These are phyloP conservation scores for Cicer bijugum DNA, from an alignment of 306 rosid genomes.

Conservation along the genomic window DNA sequence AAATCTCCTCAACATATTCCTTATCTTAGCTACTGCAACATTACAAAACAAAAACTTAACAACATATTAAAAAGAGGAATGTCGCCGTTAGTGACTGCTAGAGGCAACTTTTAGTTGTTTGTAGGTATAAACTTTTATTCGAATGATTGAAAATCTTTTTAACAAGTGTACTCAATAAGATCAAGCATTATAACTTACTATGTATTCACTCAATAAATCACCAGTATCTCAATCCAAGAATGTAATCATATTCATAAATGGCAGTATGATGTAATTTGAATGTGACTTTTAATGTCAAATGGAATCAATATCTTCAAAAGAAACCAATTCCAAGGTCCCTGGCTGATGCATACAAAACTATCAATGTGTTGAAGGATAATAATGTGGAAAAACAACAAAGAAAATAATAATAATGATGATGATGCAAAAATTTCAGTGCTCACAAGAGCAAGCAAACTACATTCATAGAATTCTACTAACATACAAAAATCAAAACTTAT, in stretches of 20 bases:
- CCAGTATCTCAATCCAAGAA: slow-evolving; percentile 1
- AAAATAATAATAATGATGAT: neutral
- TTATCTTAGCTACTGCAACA: slow-evolving; percentile 6
- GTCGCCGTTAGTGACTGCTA: no score
- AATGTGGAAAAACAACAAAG: neutral
- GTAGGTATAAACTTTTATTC: slow-evolving; percentile 62
- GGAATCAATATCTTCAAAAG: slow-evolving; percentile 41
- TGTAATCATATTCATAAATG: slow-evolving; percentile 28
- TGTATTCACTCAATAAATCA: neutral
- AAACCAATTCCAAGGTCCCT: slow-evolving; percentile 53
- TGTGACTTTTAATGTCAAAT: slow-evolving; percentile 37
- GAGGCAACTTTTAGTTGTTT: slow-evolving; percentile 71
- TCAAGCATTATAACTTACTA: neutral
- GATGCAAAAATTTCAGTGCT: neutral
- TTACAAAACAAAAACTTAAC: slow-evolving; percentile 10
- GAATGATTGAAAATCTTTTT: slow-evolving; percentile 68
- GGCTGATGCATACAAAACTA: slow-evolving; percentile 42
- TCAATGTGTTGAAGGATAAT: slow-evolving; percentile 33
- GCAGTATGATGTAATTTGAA: slow-evolving; percentile 41
- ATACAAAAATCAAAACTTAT: no score
- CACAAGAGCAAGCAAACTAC: no score
- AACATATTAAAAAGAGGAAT: slow-evolving; percentile 6
- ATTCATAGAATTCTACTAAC: no score
- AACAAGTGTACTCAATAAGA: slow-evolving; percentile 40
- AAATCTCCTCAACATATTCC: slow-evolving; percentile 20